These are phyloP conservation scores for Cercospora brassicicola DNA, from an alignment of 2,329 filamentous ascomycete species.

Conservation along the genomic window DNA sequence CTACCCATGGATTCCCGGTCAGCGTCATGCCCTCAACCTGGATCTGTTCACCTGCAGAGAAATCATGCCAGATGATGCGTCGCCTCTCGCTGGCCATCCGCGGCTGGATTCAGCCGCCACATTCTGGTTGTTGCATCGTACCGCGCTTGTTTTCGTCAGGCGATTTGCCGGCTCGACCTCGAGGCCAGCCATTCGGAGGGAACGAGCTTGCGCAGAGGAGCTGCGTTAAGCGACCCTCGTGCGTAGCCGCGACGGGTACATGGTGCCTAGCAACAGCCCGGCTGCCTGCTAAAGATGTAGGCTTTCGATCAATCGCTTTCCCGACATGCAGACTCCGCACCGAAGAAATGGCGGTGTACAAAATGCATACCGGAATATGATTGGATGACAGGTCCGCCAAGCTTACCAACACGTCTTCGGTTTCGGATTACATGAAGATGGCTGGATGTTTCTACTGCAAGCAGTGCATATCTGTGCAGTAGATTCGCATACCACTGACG, in stretches of 20 bases:
- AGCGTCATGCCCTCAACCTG: neutral
- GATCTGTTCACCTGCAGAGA: neutral
- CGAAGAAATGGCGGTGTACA: slow-evolving; percentile 8
- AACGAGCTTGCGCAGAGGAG: neutral
- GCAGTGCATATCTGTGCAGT: neutral
- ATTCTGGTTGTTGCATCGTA: neutral
- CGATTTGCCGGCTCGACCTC: neutral
- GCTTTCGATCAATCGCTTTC: neutral
- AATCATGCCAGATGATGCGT: neutral
- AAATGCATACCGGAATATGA: neutral
- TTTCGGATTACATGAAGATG: neutral
- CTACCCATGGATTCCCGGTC: slow-evolving; percentile 6
- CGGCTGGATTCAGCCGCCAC: neutral
- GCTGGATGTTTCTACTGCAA: neutral
- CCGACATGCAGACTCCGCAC: slow-evolving; percentile 2
- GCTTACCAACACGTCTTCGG: neutral
- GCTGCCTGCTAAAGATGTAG: slow-evolving; percentile 7
- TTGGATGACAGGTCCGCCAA: neutral
- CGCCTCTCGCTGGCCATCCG: neutral
- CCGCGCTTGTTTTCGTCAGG: neutral
- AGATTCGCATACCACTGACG: neutral
- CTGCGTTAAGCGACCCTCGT: neutral
- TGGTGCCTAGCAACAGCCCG: slow-evolving; percentile 8
- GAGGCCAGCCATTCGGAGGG: neutral
- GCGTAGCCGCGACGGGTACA: slow-evolving; percentile 1